Conservation (phyloP, 371 early-diverging fungal species). For the Circinella minor region DNA sequence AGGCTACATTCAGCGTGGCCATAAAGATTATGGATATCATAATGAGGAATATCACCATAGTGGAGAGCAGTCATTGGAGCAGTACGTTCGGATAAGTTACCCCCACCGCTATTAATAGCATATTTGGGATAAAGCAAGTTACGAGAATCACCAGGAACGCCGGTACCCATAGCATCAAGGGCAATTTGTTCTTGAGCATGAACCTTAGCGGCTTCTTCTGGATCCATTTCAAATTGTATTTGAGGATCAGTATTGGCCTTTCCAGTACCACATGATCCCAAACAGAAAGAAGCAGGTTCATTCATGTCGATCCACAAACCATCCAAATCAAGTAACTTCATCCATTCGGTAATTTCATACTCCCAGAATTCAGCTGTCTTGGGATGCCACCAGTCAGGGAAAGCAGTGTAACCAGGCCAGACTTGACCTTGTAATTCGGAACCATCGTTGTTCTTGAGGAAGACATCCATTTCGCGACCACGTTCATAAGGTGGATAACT, state of each 20-base stretch:
- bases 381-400: slow-evolving; percentile 34
- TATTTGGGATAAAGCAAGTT: slow-evolving; percentile 45
- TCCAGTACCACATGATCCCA: slow-evolving; percentile 30
- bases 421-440: slow-evolving; percentile 54
- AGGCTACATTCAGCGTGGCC: slow-evolving; percentile 35
- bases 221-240: slow-evolving; percentile 37
- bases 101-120: slow-evolving; percentile 41
- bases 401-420: slow-evolving; percentile 63
- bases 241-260: slow-evolving; percentile 32
- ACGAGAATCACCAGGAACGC: slow-evolving; percentile 28
- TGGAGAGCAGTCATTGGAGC: slow-evolving; percentile 63
- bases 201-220: slow-evolving; percentile 8
- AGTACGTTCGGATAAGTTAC: slow-evolving; percentile 58
- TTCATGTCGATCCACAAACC: slow-evolving; percentile 78
- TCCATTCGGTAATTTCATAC: slow-evolving; percentile 27
- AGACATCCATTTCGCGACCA: slow-evolving; percentile 47
- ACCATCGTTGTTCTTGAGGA: slow-evolving; percentile 56
- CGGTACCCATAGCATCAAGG: slow-evolving; percentile 12
- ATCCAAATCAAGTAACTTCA: slow-evolving; percentile 23
- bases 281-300: slow-evolving; percentile 66
- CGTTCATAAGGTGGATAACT: slow-evolving; percentile 47
- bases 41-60: slow-evolving; percentile 57
- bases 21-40: slow-evolving; percentile 71
- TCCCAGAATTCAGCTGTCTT: slow-evolving; percentile 21
- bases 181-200: slow-evolving; percentile 10